Conservation (phyloP, 106 monocot genomes). For the Dendrobium chrysotoxum region DNA sequence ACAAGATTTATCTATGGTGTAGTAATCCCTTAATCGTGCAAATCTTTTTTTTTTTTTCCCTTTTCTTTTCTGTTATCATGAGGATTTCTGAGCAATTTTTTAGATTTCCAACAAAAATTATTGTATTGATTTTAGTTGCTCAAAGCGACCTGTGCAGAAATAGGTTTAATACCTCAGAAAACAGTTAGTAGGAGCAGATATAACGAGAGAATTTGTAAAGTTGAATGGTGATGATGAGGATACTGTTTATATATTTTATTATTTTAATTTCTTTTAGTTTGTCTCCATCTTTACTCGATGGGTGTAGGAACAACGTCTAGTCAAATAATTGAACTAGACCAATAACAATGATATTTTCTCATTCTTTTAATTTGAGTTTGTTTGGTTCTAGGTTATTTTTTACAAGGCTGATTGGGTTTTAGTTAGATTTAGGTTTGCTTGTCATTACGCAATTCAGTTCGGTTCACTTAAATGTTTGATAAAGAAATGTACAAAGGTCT, state of each 20-base stretch:
- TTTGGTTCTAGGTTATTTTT: background rate
- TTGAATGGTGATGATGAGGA: too few species aligned
- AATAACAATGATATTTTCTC: background rate
- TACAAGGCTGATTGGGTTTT: background rate
- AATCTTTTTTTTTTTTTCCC: background rate
- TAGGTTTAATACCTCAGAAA: too few species aligned
- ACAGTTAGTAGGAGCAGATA: too few species aligned
- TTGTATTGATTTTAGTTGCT: too few species aligned
- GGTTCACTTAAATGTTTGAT: background rate
- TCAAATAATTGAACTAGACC: background rate
- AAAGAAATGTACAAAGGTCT: background rate
- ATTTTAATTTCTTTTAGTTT: background rate
- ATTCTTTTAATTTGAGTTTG: background rate
- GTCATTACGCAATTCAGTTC: background rate
- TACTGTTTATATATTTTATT: background rate
- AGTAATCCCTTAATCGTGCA: background rate
- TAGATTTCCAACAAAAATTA: too few species aligned
- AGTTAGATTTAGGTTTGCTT: background rate
- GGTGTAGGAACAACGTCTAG: background rate
- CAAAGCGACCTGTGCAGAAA: too few species aligned
- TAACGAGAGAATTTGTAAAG: too few species aligned
- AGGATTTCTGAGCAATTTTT: background rate
- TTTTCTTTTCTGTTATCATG: background rate
- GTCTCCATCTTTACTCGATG: background rate
- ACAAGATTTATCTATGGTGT: constrained; percentile 21